Percentiles rank a stretch among this genome's conserved stretches.
phyloP scores from a whole-genome alignment of 257 asterid genomes.

The Schizonepeta tenuifolia region DNA sequence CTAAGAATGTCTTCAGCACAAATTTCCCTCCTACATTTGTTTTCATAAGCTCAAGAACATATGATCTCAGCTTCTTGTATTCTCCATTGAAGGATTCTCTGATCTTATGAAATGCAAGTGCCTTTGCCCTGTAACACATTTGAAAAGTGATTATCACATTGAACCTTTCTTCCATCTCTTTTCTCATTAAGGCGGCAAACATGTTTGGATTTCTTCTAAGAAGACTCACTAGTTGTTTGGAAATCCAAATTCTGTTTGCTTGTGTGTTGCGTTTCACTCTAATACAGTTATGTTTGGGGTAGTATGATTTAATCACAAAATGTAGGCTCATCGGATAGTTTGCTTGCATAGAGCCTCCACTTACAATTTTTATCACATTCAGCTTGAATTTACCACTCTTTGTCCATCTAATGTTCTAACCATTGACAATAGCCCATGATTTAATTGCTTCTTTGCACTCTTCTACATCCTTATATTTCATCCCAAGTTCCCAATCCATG shows the following conservation, averaged over 20 bases:
- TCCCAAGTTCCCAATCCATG: too few relatives aligned
- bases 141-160: not conserved
- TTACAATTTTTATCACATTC: too few relatives aligned
- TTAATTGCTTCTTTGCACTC: not conserved
- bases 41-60: not conserved
- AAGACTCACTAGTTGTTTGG: not conserved
- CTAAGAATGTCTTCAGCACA: not conserved
- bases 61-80: not conserved
- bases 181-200: not conserved
- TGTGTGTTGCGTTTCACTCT: not conserved
- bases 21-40: not conserved
- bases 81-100: not conserved
- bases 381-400: too few relatives aligned
- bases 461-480: too few relatives aligned
- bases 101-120: not conserved
- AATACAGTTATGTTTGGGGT: not conserved
- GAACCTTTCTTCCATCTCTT: not conserved
- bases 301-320: not conserved
- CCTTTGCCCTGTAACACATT: not conserved
- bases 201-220: not conserved
- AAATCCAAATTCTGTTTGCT: not conserved
- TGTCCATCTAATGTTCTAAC: too few relatives aligned
- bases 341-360: too few relatives aligned
- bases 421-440: too few relatives aligned
- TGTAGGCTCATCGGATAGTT: too few relatives aligned